Evolutionary conservation across 805 yeast genomes (phyloP).

Genomic region (Wickerhamiella sergipiensis): DNA sequence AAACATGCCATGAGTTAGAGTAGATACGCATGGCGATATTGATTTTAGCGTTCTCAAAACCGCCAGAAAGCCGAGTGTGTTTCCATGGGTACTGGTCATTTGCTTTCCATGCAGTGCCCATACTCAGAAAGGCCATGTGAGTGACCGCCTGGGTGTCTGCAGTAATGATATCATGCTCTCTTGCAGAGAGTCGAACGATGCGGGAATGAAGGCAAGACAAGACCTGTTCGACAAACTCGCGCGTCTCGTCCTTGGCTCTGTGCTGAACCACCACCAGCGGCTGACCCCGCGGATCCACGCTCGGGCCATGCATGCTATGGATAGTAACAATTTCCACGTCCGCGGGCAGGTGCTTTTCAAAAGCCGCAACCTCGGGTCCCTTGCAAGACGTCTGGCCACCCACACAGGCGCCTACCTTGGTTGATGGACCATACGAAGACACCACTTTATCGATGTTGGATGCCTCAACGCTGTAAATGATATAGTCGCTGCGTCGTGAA

Average conservation of each 20-base stretch:
- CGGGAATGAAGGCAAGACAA: conserved; percentile 67
- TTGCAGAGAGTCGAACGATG: conserved; percentile 62
- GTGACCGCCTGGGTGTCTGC: conserved; percentile 99
- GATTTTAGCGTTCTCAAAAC: conserved; percentile 89
- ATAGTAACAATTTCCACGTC: conserved; percentile 77
- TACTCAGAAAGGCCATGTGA: conserved; percentile 89
- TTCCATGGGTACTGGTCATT: conserved; percentile 81
- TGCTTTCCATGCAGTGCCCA: conserved; percentile 94
- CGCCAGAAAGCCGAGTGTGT: conserved; percentile 75
- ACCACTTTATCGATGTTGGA: conserved; percentile 67
- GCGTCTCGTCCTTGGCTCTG: conserved; percentile 41
- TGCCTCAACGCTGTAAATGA: conserved; percentile 88
- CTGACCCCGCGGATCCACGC: conserved; percentile 77
- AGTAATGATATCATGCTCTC: conserved; percentile 85
- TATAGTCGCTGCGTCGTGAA: conserved; percentile 66
- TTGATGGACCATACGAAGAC: conserved; percentile 60
- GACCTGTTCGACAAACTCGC: conserved; percentile 47
- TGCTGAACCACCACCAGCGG: conserved; percentile 81
- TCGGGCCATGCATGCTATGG: conserved; percentile 93
- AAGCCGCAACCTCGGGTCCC: conserved; percentile 75
- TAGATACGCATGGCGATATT: conserved; percentile 83
- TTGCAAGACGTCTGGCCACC: conserved; percentile 99
- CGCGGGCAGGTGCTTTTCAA: conserved; percentile 57
- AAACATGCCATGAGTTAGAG: conserved; percentile 95
- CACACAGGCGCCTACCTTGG: conserved; percentile 77